phyloP scores from a whole-genome alignment of 2,329 filamentous ascomycete genomes.

The Aspergillus sp. region DNA sequence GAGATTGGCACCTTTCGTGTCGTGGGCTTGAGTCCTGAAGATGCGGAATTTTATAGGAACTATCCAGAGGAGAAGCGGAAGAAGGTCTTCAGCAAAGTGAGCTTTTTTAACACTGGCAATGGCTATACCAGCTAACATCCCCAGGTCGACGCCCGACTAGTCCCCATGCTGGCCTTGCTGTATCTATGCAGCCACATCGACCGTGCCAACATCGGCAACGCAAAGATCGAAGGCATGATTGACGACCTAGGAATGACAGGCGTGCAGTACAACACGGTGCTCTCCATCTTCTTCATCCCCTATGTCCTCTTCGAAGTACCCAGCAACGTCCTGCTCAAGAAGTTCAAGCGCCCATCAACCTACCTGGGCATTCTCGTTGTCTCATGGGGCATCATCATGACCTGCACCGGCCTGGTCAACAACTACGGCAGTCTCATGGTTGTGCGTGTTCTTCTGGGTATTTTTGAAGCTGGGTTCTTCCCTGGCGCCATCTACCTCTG shows the following conservation, averaged over 20 bases:
- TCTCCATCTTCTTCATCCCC: conserved; percentile 14
- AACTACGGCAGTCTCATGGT: conserved; percentile 47
- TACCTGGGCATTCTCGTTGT: conserved; percentile 29
- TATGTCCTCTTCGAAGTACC: conserved; percentile 16
- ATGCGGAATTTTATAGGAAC: conserved; percentile 2
- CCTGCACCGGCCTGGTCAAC: conserved; percentile 49
- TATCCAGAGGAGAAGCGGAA: conserved; percentile 6
- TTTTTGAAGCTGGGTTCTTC: conserved; percentile 35
- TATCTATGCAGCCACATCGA: conserved; percentile 29
- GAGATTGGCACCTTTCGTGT: conserved; percentile 6
- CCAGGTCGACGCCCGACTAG: conserved; percentile 14
- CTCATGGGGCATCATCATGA: conserved; percentile 49
- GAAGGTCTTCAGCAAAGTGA: conserved; percentile 3
- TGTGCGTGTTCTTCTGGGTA: conserved; percentile 47
- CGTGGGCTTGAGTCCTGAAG: conserved; percentile 3
- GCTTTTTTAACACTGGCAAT: too few relatives aligned
- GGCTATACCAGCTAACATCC: not conserved
- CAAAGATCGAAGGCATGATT: conserved; percentile 25
- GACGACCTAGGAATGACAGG: conserved; percentile 21
- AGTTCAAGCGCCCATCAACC: conserved; percentile 24
- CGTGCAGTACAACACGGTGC: conserved; percentile 21
- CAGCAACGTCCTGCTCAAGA: conserved; percentile 20
- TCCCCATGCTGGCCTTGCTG: conserved; percentile 17
- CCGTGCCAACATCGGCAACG: conserved; percentile 30
- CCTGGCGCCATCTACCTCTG: conserved; percentile 27